Evolutionary conservation across 306 rosid genomes (phyloP).

Genomic region (Astragalus membranaceus): DNA sequence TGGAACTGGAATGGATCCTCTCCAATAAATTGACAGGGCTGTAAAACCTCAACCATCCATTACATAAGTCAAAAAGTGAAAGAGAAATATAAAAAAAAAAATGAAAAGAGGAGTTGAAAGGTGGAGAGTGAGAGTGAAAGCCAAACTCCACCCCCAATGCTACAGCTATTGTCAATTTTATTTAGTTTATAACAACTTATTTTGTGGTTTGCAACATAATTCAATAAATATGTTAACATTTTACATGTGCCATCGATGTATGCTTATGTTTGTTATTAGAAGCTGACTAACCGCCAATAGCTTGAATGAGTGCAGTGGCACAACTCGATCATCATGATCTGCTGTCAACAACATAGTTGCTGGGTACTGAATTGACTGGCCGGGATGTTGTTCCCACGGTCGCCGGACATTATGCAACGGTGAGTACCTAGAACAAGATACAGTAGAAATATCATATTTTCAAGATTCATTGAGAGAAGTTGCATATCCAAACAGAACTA

Average conservation of each 20-base stretch:
- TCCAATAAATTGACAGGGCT: too few relatives aligned
- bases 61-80: too few relatives aligned
- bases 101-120: too few relatives aligned
- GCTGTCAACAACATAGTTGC: constrained; percentile 89
- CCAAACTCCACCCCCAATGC: neutral
- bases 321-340: constrained; percentile 98
- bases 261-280: neutral
- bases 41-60: too few relatives aligned
- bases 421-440: constrained; percentile 61
- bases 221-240: neutral
- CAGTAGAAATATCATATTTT: neutral
- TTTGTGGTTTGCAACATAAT: neutral
- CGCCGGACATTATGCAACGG: constrained; percentile 89
- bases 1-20: too few relatives aligned
- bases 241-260: neutral
- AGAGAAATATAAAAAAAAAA: too few relatives aligned
- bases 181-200: neutral
- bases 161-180: neutral
- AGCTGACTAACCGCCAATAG: constrained; percentile 69
- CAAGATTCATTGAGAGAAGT: neutral
- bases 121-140: neutral
- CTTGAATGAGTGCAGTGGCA: constrained; percentile 85
- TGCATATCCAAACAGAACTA: neutral
- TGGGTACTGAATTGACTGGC: constrained; percentile 65
- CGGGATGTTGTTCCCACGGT: constrained; percentile 74